phyloP scores from a whole-genome alignment of 441 rosid species.

The Mallotus repandus region DNA sequence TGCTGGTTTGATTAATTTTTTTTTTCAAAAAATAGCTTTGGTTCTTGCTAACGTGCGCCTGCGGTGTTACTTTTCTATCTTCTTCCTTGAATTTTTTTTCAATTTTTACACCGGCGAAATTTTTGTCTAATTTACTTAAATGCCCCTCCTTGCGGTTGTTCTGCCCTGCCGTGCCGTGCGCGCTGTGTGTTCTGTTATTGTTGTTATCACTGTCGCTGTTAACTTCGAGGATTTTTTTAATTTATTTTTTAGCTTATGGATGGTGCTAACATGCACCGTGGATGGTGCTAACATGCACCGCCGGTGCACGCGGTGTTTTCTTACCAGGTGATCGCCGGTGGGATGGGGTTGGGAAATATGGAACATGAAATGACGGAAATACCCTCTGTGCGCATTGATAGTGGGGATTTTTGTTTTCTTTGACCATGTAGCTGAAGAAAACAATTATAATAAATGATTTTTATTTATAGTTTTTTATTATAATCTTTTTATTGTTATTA shows the following conservation, averaged over 20 bases:
- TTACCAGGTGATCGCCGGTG: slow-evolving; percentile 18
- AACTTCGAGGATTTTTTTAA: too few relatives aligned
- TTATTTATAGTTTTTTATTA: neutral
- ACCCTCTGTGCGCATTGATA: slow-evolving; percentile 6
- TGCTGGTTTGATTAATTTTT: neutral
- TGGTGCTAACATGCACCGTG: too few relatives aligned
- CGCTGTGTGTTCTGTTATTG: neutral
- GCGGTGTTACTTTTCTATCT: neutral
- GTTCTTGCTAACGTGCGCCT: slow-evolving; percentile 5
- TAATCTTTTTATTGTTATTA: neutral
- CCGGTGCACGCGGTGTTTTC: too few relatives aligned
- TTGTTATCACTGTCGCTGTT: neutral
- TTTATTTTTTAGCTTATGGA: neutral
- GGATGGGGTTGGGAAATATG: neutral
- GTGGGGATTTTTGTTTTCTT: neutral
- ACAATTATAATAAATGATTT: neutral
- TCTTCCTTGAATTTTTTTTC: too few relatives aligned
- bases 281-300: slow-evolving; percentile 9
- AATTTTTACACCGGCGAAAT: neutral
- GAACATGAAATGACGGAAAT: slow-evolving; percentile 19
- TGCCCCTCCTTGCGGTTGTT: neutral
- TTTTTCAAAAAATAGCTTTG: neutral
- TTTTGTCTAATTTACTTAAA: neutral
- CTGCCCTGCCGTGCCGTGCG: slow-evolving; percentile 4
- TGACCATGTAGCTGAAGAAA: neutral